Base-by-base conservation (phyloP, 768 basidiomycete genomes). In the Amyloporia xantha region DNA sequence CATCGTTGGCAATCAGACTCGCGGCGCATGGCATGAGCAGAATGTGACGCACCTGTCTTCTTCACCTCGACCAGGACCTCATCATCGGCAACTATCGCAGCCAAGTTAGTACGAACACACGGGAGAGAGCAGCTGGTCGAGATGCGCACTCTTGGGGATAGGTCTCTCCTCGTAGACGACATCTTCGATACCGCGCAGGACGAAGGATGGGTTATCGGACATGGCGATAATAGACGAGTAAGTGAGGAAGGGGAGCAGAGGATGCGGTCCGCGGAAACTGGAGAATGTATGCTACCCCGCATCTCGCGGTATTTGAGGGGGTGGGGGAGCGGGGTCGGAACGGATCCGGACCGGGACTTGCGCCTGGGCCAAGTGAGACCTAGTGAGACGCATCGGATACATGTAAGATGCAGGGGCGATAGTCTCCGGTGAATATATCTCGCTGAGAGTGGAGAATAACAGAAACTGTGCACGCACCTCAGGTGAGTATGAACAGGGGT, bases 61-160 rank as follows among this genome's bases (percentile, higher is more conserved):
- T 91, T 92, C 36, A 97, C 86, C 58, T 86, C 74, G 27, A 98
- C 81, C 19, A 97, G 79, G 36, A 92, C 91, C 54, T 96, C 86
- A 60, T 84, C 72, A 47, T 76, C 76, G 17, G 75, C 71, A 53
- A 87, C 86, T 86, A 47, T 60, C 42, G 50, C 47, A 38, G 15
- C 30, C 19, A 42, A 21, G 28, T 45, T 20, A 39, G 48, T 15
- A 24, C n/a, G n/a, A n/a, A n/a, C 28, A 25, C 35, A 26, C 36
- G 7, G 13, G 44, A 28, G 33, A 6, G 30, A 28, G 33, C n/a
- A 28, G 30, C 30, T 26, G 28, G 47, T 11, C 3, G 41, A 33
- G 19, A 20, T n/a, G 35, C 51, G 41, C 25, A 86, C 85, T 70
- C 58, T 83, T 74, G 24, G 88, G 90, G 53, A 92, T 75, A n/a